phyloP scores from a whole-genome alignment of 768 basidiomycete genomes.

The Suillus subluteus region DNA sequence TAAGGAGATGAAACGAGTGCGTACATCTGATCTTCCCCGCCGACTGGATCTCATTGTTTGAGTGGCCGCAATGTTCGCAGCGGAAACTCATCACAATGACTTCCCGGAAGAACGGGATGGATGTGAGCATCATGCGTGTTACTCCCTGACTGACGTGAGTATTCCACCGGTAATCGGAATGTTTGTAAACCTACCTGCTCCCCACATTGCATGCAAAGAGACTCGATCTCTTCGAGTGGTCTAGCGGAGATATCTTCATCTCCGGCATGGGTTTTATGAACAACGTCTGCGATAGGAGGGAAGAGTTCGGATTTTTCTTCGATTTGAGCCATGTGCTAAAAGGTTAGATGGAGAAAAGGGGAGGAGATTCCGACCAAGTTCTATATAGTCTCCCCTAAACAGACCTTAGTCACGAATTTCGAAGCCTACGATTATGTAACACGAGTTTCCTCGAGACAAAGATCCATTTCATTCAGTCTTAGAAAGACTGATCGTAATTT shows the following conservation, averaged over 20 bases:
- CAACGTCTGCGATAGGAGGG: slow-evolving; percentile 61
- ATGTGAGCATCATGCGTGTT: slow-evolving; percentile 87
- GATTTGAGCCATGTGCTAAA: slow-evolving; percentile 26
- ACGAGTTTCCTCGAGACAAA: too few species aligned
- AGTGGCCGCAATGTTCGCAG: slow-evolving; percentile 88
- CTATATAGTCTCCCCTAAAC: not conserved
- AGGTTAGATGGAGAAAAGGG: not conserved
- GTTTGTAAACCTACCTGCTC: slow-evolving; percentile 67
- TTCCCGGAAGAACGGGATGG: slow-evolving; percentile 94
- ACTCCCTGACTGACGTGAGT: slow-evolving; percentile 58
- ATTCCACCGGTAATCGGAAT: slow-evolving; percentile 11
- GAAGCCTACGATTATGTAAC: too few species aligned
- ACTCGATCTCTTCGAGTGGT: slow-evolving; percentile 83
- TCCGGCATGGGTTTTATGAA: slow-evolving; percentile 47
- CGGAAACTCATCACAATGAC: slow-evolving; percentile 96
- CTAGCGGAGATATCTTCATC: slow-evolving; percentile 42
- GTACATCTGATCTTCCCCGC: slow-evolving; percentile 85
- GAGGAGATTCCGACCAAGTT: not conserved
- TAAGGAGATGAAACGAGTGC: slow-evolving; percentile 28
- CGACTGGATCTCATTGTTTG: slow-evolving; percentile 94
- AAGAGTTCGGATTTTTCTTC: slow-evolving; percentile 44
- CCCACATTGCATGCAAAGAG: slow-evolving; percentile 91
- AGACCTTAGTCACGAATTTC: too few species aligned
- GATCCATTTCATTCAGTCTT: not conserved
- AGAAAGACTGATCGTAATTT: not conserved